phyloP scores from a whole-genome alignment of 2,329 filamentous ascomycete species.

The Colletotrichum orchidophilum region DNA sequence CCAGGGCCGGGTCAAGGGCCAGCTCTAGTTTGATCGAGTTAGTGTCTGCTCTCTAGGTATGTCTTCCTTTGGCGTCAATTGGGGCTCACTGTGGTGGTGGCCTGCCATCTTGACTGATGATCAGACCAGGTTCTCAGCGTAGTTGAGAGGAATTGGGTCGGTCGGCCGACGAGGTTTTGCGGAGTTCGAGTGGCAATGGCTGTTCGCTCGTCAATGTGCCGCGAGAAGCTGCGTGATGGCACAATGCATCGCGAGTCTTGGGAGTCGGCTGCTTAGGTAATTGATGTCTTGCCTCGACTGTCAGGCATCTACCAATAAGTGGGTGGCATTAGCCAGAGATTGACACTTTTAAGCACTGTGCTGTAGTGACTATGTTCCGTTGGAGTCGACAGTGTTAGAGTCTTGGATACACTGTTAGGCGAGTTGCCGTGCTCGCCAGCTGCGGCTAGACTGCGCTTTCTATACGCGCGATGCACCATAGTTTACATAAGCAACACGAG shows the following conservation, averaged over 20 bases:
- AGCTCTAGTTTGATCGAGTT: conserved; percentile 45
- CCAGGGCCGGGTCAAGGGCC: conserved; percentile 57
- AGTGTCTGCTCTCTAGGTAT: conserved; percentile 7
- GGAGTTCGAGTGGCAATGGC: background rate
- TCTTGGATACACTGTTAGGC: background rate
- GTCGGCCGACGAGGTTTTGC: conserved; percentile 12
- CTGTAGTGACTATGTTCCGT: accelerated
- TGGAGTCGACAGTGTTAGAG: background rate
- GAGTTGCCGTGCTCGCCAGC: too few species aligned
- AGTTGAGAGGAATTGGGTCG: background rate
- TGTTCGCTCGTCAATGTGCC: conserved; percentile 13
- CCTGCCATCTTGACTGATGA: conserved; percentile 34
- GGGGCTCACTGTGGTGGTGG: conserved; percentile 35
- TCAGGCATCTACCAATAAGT: conserved; percentile 13
- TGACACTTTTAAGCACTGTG: background rate
- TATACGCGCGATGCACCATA: accelerated
- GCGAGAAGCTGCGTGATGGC: conserved; percentile 2
- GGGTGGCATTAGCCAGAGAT: background rate
- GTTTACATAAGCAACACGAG: conserved; percentile 20
- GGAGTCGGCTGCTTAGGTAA: conserved; percentile 28
- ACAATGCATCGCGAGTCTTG: conserved; percentile 5
- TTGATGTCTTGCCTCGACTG: background rate
- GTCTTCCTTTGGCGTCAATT: background rate
- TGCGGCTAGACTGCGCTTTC: accelerated
- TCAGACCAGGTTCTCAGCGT: background rate